phyloP scores from a whole-genome alignment of 2,329 filamentous ascomycete genomes.

The Cordyceps cateniannulata region DNA sequence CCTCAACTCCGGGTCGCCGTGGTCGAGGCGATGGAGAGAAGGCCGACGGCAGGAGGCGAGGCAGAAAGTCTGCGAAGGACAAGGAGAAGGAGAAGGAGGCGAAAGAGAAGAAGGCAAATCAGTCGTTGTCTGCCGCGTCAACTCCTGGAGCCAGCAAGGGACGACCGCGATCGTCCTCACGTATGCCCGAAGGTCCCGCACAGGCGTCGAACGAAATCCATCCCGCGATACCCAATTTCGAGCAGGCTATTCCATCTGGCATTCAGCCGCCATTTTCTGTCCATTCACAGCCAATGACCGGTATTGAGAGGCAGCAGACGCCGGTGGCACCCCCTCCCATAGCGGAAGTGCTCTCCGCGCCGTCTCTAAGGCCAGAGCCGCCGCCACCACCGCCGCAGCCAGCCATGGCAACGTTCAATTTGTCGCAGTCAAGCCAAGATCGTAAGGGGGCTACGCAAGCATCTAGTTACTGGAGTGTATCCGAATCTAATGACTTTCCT shows the following conservation, averaged over 20 bases:
- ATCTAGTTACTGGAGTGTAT: conserved; percentile 84
- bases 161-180: conserved; percentile 50
- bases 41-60: conserved; percentile 30
- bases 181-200: conserved; percentile 35
- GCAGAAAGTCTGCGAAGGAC: conserved; percentile 33
- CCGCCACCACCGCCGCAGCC: conserved; percentile 38
- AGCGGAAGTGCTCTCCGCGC: conserved; percentile 50
- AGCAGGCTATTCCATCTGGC: conserved; percentile 32
- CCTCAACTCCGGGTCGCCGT: conserved; percentile 51
- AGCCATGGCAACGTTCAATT: conserved; percentile 44
- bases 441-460: conserved; percentile 51
- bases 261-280: conserved; percentile 37
- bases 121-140: conserved; percentile 42
- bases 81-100: conserved; percentile 31
- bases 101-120: conserved; percentile 33
- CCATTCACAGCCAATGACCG: conserved; percentile 25
- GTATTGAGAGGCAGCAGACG: conserved; percentile 8
- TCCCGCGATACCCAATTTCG: conserved; percentile 38
- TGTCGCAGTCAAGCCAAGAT: conserved; percentile 39
- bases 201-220: conserved; percentile 32
- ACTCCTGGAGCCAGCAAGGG: conserved; percentile 34
- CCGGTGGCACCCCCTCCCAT: conserved; percentile 29
- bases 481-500: conserved; percentile 72
- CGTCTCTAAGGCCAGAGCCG: conserved; percentile 49
- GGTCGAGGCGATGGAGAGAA: conserved; percentile 44